Conservation (phyloP, 2,329 filamentous ascomycete genomes). For the Colletotrichum sp. region DNA sequence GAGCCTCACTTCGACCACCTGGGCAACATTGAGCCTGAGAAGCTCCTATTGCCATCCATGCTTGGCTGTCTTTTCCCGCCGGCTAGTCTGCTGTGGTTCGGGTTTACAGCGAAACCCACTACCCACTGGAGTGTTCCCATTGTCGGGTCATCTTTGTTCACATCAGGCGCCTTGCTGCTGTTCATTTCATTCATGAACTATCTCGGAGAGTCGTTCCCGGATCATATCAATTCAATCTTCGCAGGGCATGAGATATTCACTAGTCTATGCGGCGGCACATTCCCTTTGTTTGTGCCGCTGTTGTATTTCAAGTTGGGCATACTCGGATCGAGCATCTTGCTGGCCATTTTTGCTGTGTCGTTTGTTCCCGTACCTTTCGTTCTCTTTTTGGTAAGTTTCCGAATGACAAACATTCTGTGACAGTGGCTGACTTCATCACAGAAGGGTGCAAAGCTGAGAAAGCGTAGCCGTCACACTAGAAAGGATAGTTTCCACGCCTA, state of each 20-base stretch:
- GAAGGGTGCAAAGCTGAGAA: conserved; percentile 2
- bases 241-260: conserved; percentile 11
- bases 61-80: not conserved
- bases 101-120: not conserved
- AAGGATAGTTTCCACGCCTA: not conserved
- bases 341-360: conserved; percentile 2
- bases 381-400: conserved; percentile 21
- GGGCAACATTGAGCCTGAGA: conserved; percentile 3
- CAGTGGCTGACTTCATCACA: not conserved
- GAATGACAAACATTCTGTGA: rapidly evolving
- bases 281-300: conserved; percentile 3
- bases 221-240: not conserved
- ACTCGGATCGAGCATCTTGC: conserved; percentile 1
- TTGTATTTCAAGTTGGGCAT: not conserved
- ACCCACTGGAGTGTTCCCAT: not conserved
- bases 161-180: not conserved
- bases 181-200: conserved; percentile 11
- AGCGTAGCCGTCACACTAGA: not conserved
- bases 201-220: conserved; percentile 5
- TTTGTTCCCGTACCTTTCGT: conserved; percentile 8
- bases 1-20: conserved; percentile 1
- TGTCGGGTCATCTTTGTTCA: conserved; percentile 2
- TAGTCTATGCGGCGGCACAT: conserved; percentile 5
- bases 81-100: conserved; percentile 11
- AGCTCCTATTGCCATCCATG: not conserved